A percentile compares a stretch with the other conserved stretches of the same genome.
Conservation (phyloP, 75 land plant genomes). For the Adiantum capillusveneris region DNA sequence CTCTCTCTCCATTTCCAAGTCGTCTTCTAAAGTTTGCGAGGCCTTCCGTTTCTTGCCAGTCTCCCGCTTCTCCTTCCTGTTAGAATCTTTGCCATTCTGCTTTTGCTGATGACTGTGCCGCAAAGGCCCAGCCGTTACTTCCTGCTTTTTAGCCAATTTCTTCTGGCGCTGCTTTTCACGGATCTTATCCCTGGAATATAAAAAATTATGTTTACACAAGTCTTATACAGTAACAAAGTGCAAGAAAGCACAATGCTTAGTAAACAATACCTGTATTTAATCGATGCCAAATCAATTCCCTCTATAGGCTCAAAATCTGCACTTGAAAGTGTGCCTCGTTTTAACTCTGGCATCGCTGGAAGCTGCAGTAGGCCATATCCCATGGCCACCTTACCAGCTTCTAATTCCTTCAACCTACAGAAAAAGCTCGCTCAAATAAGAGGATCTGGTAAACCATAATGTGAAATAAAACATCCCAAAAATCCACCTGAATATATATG, state of each 20-base stretch:
- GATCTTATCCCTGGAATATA: slow-evolving; percentile 60
- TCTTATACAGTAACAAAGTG: too few relatives aligned
- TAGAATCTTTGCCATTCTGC: slow-evolving; percentile 6
- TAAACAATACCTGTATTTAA: slow-evolving; percentile 67
- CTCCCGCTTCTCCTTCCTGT: slow-evolving; percentile 38
- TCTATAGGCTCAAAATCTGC: slow-evolving; percentile 67
- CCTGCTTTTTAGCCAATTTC: slow-evolving; percentile 36
- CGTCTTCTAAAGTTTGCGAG: slow-evolving; percentile 55
- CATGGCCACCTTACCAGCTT: slow-evolving; percentile 87
- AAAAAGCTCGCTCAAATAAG: background rate
- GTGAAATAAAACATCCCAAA: too few relatives aligned
- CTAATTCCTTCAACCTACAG: slow-evolving; percentile 92
- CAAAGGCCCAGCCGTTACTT: slow-evolving; percentile 14
- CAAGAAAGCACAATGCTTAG: background rate
- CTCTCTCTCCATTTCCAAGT: slow-evolving; percentile 70
- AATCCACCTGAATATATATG: slow-evolving; percentile 84
- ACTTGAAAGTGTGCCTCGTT: slow-evolving; percentile 57
- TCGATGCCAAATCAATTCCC: slow-evolving; percentile 61
- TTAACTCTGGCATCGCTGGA: slow-evolving; percentile 92
- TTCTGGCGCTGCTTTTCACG: slow-evolving; percentile 92
- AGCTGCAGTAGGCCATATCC: slow-evolving; percentile 89
- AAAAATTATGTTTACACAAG: background rate
- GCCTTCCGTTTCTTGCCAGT: slow-evolving; percentile 65
- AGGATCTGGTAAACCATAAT: too few relatives aligned
- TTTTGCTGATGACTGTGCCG: background rate